These are phyloP conservation scores for Nakaseomyces kungkrabaensis DNA, from an alignment of 1,139 yeast species.

Conservation along the genomic window DNA sequence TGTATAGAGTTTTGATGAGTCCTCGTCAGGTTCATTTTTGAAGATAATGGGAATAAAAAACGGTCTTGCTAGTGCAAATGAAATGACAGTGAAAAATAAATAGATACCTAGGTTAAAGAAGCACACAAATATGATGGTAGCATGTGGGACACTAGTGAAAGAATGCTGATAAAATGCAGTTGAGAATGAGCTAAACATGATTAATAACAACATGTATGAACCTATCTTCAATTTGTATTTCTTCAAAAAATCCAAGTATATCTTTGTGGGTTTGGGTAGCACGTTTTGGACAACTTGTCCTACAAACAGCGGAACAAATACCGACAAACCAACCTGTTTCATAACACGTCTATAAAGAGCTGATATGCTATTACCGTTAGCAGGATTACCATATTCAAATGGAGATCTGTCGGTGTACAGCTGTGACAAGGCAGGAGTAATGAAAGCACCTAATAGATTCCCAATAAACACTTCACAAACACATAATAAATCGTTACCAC, in stretches of 20 bases:
- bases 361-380: slow-evolving; percentile 42
- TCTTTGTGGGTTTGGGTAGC: slow-evolving; percentile 50
- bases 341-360: slow-evolving; percentile 64
- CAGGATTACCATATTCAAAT: slow-evolving; percentile 81
- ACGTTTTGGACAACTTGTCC: slow-evolving; percentile 74
- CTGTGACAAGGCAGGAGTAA: slow-evolving; percentile 77
- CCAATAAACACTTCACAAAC: slow-evolving; percentile 81
- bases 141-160: slow-evolving; percentile 58
- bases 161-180: slow-evolving; percentile 81
- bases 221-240: slow-evolving; percentile 64
- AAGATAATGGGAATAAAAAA: slow-evolving; percentile 39
- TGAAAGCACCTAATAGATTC: slow-evolving; percentile 72
- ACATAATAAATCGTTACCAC: slow-evolving; percentile 71
- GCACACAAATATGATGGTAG: slow-evolving; percentile 61
- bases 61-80: slow-evolving; percentile 56
- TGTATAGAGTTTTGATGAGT: slow-evolving; percentile 37
- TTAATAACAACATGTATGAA: slow-evolving; percentile 62
- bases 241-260: slow-evolving; percentile 42
- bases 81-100: slow-evolving; percentile 57
- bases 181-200: slow-evolving; percentile 79
- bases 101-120: slow-evolving; percentile 76
- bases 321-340: slow-evolving; percentile 78
- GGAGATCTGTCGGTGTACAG: slow-evolving; percentile 45
- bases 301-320: slow-evolving; percentile 76
- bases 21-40: slow-evolving; percentile 36